Percentiles rank a stretch among this genome's conserved stretches.
Evolutionary conservation across 805 yeast species (phyloP).

Genomic region (Sugiyamaella marilandica): DNA sequence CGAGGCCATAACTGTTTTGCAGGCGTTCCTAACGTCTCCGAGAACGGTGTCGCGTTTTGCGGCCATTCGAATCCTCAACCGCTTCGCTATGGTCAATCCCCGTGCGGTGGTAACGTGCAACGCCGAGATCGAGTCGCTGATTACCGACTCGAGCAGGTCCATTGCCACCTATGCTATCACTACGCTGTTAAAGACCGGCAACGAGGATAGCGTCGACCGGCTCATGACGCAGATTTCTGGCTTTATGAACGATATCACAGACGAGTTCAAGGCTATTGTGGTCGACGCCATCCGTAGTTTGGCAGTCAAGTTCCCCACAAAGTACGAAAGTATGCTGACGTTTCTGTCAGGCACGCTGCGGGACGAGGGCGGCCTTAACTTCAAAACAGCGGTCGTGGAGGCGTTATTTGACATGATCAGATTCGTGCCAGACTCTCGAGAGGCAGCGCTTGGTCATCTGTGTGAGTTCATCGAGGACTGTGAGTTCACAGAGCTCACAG

Average conservation of each 20-base stretch:
- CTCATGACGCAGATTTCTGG: constrained; percentile 80
- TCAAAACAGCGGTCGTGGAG: constrained; percentile 84
- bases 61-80: constrained; percentile 85
- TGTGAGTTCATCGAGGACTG: constrained; percentile 99
- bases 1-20: constrained; percentile 67
- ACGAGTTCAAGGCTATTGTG: constrained; percentile 90
- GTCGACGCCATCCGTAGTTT: constrained; percentile 91
- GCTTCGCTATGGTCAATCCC: constrained; percentile 76
- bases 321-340: constrained; percentile 73
- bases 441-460: constrained; percentile 74
- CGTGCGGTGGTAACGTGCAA: constrained; percentile 68
- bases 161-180: constrained; percentile 97
- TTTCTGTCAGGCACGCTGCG: constrained; percentile 81
- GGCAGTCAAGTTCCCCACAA: constrained; percentile 88
- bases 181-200: constrained; percentile 90
- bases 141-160: constrained; percentile 84
- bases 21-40: constrained; percentile 76
- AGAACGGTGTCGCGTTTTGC: constrained; percentile 87
- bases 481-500: constrained; percentile 89
- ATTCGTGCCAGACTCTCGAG: constrained; percentile 78
- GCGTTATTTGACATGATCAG: constrained; percentile 89
- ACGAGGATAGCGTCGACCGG: constrained; percentile 82
- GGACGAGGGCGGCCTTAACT: constrained; percentile 83
- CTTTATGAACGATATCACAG: constrained; percentile 89
- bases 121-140: constrained; percentile 76